A percentile compares a stretch with the other conserved stretches of the same genome.
phyloP scores from a whole-genome alignment of 768 basidiomycete genomes.

The Pilatotrama ljubarskyi region DNA sequence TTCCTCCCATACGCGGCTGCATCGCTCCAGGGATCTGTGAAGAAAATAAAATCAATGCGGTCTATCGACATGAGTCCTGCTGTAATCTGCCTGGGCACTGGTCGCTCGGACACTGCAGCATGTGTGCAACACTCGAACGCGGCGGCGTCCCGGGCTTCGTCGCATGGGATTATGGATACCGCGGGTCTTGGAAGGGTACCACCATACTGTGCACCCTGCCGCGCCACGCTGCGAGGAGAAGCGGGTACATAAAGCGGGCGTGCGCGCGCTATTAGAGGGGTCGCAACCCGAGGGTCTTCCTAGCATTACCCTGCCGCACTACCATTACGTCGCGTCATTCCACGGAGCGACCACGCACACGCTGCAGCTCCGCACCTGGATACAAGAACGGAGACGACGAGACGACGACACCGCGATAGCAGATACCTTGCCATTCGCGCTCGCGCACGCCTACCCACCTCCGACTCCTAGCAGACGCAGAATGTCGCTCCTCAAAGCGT shows the following conservation, averaged over 20 bases:
- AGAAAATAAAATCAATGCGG: too few relatives aligned
- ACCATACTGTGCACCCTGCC: not conserved
- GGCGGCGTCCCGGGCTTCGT: not conserved
- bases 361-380: too few relatives aligned
- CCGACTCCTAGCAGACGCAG: not conserved
- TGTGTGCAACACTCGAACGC: too few relatives aligned
- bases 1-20: too few relatives aligned
- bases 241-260: slow-evolving; percentile 6
- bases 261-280: not conserved
- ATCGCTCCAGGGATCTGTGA: too few relatives aligned
- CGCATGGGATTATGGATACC: not conserved
- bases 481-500: slow-evolving; percentile 14
- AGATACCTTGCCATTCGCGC: not conserved
- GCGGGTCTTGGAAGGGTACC: not conserved
- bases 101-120: too few relatives aligned
- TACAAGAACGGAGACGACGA: too few relatives aligned
- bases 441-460: not conserved
- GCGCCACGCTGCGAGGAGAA: slow-evolving; percentile 3
- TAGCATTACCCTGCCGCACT: not conserved
- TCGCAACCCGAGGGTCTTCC: not conserved
- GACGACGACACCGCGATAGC: too few relatives aligned
- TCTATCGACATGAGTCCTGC: too few relatives aligned
- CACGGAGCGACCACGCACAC: not conserved
- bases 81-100: too few relatives aligned
- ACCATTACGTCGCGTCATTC: too few relatives aligned